Base-by-base conservation (phyloP, 805 yeast species). In the Candida broadrunensis region DNA sequence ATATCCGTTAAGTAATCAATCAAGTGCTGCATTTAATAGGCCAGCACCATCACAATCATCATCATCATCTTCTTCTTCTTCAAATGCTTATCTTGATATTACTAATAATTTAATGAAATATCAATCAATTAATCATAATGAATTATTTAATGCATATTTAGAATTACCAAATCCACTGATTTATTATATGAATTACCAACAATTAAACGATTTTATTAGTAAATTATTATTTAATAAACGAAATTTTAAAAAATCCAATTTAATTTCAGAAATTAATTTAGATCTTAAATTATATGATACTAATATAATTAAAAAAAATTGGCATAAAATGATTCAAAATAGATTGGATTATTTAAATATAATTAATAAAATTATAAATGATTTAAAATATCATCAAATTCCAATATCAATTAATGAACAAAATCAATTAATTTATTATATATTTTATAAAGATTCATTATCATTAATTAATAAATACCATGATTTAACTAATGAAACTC, bases 351-450 rank as follows among this genome's bases (percentile, higher is more conserved):
- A 61, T 34, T 34, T 59, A 7, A 35, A 37, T 13, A 51, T 49
- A 43, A 48, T 60, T 24, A 47, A 54, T 38, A 48, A 47, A 4
- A 47, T 69, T 0, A 39, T 67, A 8, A 46, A 49, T 31, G 73
- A 68, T 40, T 39, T 66, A 37, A 52, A 50, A 13, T 35, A 38
- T 4, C 47, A 54, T 3, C 50, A 46, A 1, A 41, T 66, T 15
- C 67, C 67, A 8, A 39, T 67, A 6, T 55, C 67, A 1, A 38
- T 50, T 3, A 41, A 39, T 17, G 73, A 69, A 47, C 67, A 58
- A 39, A 57, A 53, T 23, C 41, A 47, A 30, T 39, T 67, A 41
- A 35, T 67, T 5, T 59, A 53, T 38, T 48, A 56, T 39, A 50
- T 55, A 3, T 67, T 65, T 41, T 70, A 52, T 49, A 54, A 50